Evolutionary conservation across 2,329 filamentous ascomycete genomes (phyloP).

Genomic region (Nothopassalora personata): DNA sequence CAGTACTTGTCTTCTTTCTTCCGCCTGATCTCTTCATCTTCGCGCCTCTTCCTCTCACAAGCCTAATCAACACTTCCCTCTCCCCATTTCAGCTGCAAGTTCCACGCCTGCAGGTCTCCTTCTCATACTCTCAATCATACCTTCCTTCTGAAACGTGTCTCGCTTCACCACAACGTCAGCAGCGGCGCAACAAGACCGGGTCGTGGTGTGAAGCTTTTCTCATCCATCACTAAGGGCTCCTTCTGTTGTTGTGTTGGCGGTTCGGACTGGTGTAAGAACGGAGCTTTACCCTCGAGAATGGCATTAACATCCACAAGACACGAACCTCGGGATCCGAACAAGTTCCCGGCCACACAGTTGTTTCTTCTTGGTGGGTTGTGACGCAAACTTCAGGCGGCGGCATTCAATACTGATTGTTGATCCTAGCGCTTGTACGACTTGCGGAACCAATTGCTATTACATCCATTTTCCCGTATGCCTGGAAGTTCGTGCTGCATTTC

Average conservation of each 20-base stretch:
- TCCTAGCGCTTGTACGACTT: constrained; percentile 78
- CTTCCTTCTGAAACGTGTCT: neutral
- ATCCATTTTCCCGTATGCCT: constrained; percentile 89
- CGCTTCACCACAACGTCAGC: neutral
- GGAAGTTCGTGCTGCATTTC: constrained; percentile 74
- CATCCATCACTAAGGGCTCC: neutral
- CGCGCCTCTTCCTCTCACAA: neutral
- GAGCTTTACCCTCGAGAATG: constrained; percentile 18
- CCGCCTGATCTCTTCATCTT: neutral
- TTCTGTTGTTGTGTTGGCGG: constrained; percentile 2
- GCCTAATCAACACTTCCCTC: neutral
- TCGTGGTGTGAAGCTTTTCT: neutral
- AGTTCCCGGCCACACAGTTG: constrained; percentile 76
- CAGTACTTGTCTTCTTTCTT: neutral
- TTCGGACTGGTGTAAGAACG: constrained; percentile 21
- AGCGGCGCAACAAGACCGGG: neutral
- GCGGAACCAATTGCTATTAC: constrained; percentile 90
- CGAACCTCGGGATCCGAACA: constrained; percentile 58
- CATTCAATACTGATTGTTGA: constrained; percentile 1
- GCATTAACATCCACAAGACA: constrained; percentile 22
- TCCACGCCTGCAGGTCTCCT: neutral
- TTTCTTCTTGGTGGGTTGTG: constrained; percentile 68
- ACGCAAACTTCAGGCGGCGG: neutral
- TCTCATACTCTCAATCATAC: neutral
- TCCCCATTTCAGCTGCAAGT: neutral